phyloP scores from a whole-genome alignment of 768 basidiomycete genomes.

The Lactifluus rugatus region DNA sequence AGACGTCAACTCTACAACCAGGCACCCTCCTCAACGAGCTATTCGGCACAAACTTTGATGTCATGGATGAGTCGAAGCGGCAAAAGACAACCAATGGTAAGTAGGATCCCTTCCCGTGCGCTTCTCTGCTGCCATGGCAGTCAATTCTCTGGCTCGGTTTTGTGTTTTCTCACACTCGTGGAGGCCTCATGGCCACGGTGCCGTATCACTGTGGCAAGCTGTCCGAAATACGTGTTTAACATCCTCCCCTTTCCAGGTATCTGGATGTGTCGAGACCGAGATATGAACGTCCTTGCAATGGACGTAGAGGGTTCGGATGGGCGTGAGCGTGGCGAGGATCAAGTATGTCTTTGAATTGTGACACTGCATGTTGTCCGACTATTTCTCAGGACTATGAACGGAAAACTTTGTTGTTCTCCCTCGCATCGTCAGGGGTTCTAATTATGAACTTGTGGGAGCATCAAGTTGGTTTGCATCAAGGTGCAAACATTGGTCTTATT shows the following conservation, averaged over 20 bases:
- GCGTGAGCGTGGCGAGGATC: slow-evolving; percentile 95
- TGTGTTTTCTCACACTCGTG: not conserved
- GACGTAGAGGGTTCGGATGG: slow-evolving; percentile 99
- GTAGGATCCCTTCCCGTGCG: slow-evolving; percentile 8
- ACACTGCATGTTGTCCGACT: not conserved
- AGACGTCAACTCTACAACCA: slow-evolving; percentile 24
- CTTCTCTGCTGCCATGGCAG: too few species aligned
- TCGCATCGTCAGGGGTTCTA: slow-evolving; percentile 91
- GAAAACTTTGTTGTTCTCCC: slow-evolving; percentile 93
- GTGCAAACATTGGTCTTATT: slow-evolving; percentile 96
- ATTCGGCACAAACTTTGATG: slow-evolving; percentile 95
- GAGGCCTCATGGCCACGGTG: not conserved
- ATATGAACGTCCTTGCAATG: slow-evolving; percentile 92
- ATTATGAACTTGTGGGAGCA: slow-evolving; percentile 98
- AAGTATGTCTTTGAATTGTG: slow-evolving; percentile 38
- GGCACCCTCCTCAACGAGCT: slow-evolving; percentile 93
- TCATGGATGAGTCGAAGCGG: slow-evolving; percentile 90
- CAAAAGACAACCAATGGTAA: slow-evolving; percentile 96
- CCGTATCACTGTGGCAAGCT: not conserved
- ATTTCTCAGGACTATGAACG: slow-evolving; percentile 83
- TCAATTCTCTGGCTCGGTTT: too few species aligned
- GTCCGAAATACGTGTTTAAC: not conserved
- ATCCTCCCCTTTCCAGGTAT: slow-evolving; percentile 52
- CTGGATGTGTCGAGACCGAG: slow-evolving; percentile 93
- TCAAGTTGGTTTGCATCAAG: slow-evolving; percentile 96